Evolutionary conservation across 169 alveolate genomes (phyloP), one percentile per base, ranked within the genome.

Genomic region (Cryptosporidium ubiquitum): DNA sequence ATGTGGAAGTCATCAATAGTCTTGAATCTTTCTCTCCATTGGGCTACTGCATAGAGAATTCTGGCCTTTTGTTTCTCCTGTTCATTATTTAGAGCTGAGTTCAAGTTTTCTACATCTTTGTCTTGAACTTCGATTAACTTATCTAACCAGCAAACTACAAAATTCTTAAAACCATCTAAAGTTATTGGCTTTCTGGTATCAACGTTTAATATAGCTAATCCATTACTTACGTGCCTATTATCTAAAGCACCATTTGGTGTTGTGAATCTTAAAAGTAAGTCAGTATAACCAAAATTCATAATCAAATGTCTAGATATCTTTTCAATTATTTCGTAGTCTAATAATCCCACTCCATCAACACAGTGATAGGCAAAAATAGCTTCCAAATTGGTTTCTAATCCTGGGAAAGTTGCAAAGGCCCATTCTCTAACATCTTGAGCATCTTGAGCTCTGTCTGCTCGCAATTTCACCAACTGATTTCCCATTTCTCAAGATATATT

Each of bases 11-110:
- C 89, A 79, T 79, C 89, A 39, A 79, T 79, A 7, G 89, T 79
- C 75, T 79, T 79, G 49, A 79, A 79, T 79, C 89, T 79, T 14
- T 79, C 79, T 61, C 89, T 58, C 89, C 89, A 79, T 47, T 79
- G 89, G 68, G 89, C 58, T 26, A 79, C 89, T 20, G 89, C 89
- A 33, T 79, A 5, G 14, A 61, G 40, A n/a, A 79, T 79, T 42
- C 89, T 37, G 12, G 89, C 68, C 47, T 79, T 79, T 64, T 79
- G 89, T 37, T 79, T 64, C 75, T 79, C 89, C 44, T 79, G 89
- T 33, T 79, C 75, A 31, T 79, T 64, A n/a, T 51, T 35, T 33
- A 79, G 29, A n/a, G 75, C 89, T 1, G 89, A 40, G 49, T 79
- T 79, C 55, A 79, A 49, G 29, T 79, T 79, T 31, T 79, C 89